Evolutionary conservation across 169 alveolate genomes (phyloP).

Genomic region (Plasmodium falciparum): DNA sequence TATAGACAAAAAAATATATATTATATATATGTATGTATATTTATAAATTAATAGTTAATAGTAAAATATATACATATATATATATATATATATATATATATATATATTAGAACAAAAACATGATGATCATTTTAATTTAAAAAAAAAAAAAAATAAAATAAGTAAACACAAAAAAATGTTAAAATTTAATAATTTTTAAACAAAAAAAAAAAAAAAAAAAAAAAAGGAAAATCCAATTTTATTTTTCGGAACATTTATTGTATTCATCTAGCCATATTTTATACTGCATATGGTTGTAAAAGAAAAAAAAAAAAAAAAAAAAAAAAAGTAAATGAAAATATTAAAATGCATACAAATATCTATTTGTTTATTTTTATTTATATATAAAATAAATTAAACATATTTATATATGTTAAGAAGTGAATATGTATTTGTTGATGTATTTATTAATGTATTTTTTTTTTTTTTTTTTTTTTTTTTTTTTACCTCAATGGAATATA

Average conservation of each 20-base stretch:
- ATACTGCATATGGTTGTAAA: slow-evolving; percentile 38
- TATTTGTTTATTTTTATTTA: neutral
- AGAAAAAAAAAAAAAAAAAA: neutral
- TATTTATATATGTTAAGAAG: slow-evolving; percentile 1
- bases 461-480: neutral
- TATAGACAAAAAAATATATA: too few species aligned
- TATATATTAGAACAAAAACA: too few species aligned
- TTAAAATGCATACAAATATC: neutral
- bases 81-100: too few species aligned
- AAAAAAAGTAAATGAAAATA: neutral
- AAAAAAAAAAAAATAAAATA: too few species aligned
- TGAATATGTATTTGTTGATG: neutral
- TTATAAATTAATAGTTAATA: too few species aligned
- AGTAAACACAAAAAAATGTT: slow-evolving; percentile 5
- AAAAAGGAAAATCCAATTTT: slow-evolving; percentile 11
- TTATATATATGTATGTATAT: neutral
- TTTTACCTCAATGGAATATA: slow-evolving; percentile 40
- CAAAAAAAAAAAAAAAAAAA: neutral
- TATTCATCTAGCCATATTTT: slow-evolving; percentile 49
- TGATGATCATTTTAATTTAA: too few species aligned
- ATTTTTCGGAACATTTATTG: slow-evolving; percentile 38
- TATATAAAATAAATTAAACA: neutral
- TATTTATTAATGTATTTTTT: neutral
- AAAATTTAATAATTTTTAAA: neutral
- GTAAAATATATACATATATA: too few species aligned